Conservation (phyloP, 495 filamentous ascomycete genomes). For the Penicillium angulare region DNA sequence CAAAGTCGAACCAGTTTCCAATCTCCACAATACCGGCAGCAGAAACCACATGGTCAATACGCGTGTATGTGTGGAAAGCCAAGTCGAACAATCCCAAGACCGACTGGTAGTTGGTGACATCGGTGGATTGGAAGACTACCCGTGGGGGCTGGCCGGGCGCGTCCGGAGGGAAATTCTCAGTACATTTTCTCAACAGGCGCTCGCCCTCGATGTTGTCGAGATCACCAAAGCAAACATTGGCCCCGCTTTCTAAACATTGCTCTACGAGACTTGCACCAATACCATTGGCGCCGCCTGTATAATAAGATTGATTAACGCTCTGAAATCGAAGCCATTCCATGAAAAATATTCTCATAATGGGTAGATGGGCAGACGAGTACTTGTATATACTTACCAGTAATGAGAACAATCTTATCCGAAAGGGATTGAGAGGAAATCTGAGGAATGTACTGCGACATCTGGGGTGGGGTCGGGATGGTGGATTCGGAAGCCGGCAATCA, state of each 20-base stretch:
- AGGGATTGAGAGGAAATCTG: slow-evolving; percentile 29
- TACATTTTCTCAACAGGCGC: slow-evolving; percentile 20
- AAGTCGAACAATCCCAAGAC: slow-evolving; percentile 44
- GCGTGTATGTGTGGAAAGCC: slow-evolving; percentile 43
- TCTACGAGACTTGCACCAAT: slow-evolving; percentile 54
- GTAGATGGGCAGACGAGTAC: neutral
- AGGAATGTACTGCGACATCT: slow-evolving; percentile 27
- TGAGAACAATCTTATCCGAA: slow-evolving; percentile 43
- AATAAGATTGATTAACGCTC: no score
- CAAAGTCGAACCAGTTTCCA: slow-evolving; percentile 46
- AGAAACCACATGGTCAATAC: slow-evolving; percentile 52
- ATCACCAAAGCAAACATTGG: slow-evolving; percentile 48
- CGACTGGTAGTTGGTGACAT: slow-evolving; percentile 47
- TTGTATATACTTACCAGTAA: slow-evolving; percentile 39
- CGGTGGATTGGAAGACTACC: slow-evolving; percentile 37
- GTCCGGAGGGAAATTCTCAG: slow-evolving; percentile 27
- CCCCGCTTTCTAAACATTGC: slow-evolving; percentile 43
- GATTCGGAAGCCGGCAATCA: slow-evolving; percentile 1
- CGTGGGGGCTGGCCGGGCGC: slow-evolving; percentile 17
- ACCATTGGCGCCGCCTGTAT: slow-evolving; percentile 50
- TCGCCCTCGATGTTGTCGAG: slow-evolving; percentile 33
- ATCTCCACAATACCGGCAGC: slow-evolving; percentile 51
- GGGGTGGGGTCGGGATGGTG: slow-evolving; percentile 3
- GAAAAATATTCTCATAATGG: no score
- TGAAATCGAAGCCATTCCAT: no score